Base-by-base conservation (phyloP, 2,329 filamentous ascomycete genomes). In the Rhytidhysteron rufulum region DNA sequence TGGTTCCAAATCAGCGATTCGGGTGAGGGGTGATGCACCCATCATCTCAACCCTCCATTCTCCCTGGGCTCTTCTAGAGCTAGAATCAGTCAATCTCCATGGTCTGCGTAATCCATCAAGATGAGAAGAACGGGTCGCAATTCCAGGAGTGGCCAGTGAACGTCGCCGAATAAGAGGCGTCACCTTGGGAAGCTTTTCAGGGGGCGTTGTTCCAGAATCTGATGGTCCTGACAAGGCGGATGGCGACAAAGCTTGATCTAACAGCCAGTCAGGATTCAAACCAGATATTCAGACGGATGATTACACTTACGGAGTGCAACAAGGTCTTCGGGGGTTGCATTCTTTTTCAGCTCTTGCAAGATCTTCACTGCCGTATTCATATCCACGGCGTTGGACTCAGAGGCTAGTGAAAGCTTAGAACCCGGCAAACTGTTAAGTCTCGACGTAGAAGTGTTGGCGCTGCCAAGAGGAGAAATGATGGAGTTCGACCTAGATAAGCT, bases 311-410 rank as follows among this genome's bases (percentile, higher is more conserved):
- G 60, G 24, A 68, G 49, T 29, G 71, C 68, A 18, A 69, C 70
- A 22, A 74, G 56, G 41, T 74, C 69, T 39, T 73, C 70, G 2
- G 70, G 70, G 5, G 69, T 66, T 1, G 69, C 71, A 31, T 60
- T 71, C 53, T 69, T 73, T 53, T 68, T 70, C 42, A 74, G 58
- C 50, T 74, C 65, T 41, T 73, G 66, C 43, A 74, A 47, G 25
- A 75, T 55, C 20, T 57, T 57, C 29, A 74, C 68, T 5, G 71
- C 70, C 9, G 67, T 62, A 29, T 67, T 66, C 25, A 74, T 44
- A 43, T 75, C 71, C 29, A 72, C 60, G 8, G 42, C 31, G 15
- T 59, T 52, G 30, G 57, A 53, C 19, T 53, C 57, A 4, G 60
- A 57, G 15, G 47, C 49, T 19, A 62, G 45, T 4, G 65, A 66